Base-by-base conservation (phyloP, 345 rosid genomes). In the Noccaea bulbosa region DNA sequence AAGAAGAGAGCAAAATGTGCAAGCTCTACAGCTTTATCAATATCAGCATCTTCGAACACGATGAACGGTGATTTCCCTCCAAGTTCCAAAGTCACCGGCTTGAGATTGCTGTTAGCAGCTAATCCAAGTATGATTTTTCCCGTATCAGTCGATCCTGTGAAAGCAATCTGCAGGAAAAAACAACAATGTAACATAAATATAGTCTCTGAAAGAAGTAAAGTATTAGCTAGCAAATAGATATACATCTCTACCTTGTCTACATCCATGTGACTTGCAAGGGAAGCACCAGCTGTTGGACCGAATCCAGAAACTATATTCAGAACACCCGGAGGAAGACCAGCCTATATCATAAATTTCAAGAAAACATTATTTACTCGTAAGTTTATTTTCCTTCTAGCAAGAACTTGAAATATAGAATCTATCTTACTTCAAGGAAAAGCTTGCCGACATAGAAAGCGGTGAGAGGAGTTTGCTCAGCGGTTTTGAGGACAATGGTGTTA, bases 11-110 rank as follows among this genome's bases (percentile, higher is more conserved):
- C 97, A 78, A 81, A 82, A 74, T 94, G 99, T 37, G 99, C 96
- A 35, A 73, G 87, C 84, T 94, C 99, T 54, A 91, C 99, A 51
- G 97, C 96, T 62, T 86, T 65, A 67, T 94, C 87, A 4, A 94
- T 5, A 48, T 94, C 90, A 67, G 99, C 97, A 80, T 94, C 99
- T 64, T 89, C 96, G 1, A 88, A 94, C 40, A 94, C 80, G 14
- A 94, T 86, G 80, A 94, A 88, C 16, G 99, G 97, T 24, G 97
- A 93, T 80, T 93, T 93, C 47, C 98, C 98, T 57, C 98, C 98
- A 37, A 93, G 98, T 79, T 93, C 97, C 34, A 93, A 67, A 9
- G 96, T 93, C 39, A 91, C 98, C 7, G 98, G 88, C 80, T 93
- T 93, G 55, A 94, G 94, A 77, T 94, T 94, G 87, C 97, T 91